Evolutionary conservation across 176 grass and related monocot species (phyloP), one percentile per base, ranked within the genome.

Genomic region (Hyparrhenia diplandra): DNA sequence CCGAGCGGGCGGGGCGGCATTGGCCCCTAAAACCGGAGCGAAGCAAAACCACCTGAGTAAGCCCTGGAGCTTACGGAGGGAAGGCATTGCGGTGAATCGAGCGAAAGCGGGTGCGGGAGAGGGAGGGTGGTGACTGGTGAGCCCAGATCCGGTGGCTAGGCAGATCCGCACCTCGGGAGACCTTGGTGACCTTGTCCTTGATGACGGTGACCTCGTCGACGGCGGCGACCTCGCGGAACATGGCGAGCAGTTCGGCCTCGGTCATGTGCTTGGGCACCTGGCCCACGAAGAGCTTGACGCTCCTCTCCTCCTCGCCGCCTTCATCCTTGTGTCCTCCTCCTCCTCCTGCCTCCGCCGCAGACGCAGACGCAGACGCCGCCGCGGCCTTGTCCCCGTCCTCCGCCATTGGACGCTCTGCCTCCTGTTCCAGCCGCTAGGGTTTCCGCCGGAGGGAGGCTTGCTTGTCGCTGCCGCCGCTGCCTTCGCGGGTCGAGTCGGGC

Each of bases 141-240:
- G 30, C 8, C 83, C 84, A 90, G 84, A 90, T 90, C 79, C 83
- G 74, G 72, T 71, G 55, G 1, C 0, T 1, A 30, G 34, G 20
- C 69, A 77, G 88, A 85, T 61, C 74, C 83, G 73, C 74, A 97
- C 95, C 95, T 97, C 95, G 83, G 57, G 95, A 97, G 32, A 86
- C 85, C 80, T 92, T 97, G 82, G 92, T 97, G 40, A 72, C 83
- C 90, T 97, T 97, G 90, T 97, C 95, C 84, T 88, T 91, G 75
- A 97, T 94, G 86, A 97, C 82, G 86, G 88, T 97, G 86, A 94
- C 95, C 92, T 97, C 95, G 77, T 94, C 91, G 35, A 97, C 95
- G 82, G 83, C 57, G 52, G 95, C 83, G n/a, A 97, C 92, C 73
- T 97, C 89, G 83, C 92, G 87, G 85, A 97, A 97, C 83, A 97